Evolutionary conservation across 805 yeast genomes (phyloP).

Genomic region (Tetrapisispora fleetii): DNA sequence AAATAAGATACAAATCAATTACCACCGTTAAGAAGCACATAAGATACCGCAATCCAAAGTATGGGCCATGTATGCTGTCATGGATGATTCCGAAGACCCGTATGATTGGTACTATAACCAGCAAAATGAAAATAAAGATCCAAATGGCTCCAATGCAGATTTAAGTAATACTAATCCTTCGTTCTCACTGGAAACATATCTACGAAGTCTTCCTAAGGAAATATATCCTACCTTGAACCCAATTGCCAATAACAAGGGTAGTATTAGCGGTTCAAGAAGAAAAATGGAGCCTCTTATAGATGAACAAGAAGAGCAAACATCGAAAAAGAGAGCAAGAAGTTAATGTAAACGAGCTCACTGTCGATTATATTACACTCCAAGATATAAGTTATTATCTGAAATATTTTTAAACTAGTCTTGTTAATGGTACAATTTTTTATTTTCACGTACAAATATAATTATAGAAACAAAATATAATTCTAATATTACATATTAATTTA

Average conservation of each 20-base stretch:
- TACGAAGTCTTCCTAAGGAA: conserved; percentile 1
- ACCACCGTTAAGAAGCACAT: no score
- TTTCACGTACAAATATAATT: no score
- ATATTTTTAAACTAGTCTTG: no score
- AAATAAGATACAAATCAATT: no score
- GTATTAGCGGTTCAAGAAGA: background rate
- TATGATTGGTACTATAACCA: conserved; percentile 1
- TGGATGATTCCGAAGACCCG: background rate
- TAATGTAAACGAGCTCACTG: background rate
- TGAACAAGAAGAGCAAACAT: background rate
- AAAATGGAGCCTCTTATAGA: background rate
- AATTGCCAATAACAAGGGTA: background rate
- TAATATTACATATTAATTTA: no score
- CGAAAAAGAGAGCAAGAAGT: background rate
- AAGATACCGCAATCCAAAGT: no score
- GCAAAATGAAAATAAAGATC: background rate
- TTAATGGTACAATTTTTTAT: no score
- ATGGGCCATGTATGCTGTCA: background rate
- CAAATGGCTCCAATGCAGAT: background rate
- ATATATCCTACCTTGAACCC: background rate
- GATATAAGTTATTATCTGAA: no score
- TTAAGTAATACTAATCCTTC: background rate
- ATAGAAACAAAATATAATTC: no score
- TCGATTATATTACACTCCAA: no score
- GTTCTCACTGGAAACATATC: background rate